phyloP scores from a whole-genome alignment of 2,329 filamentous ascomycete species.

The Neonectria hederae region DNA sequence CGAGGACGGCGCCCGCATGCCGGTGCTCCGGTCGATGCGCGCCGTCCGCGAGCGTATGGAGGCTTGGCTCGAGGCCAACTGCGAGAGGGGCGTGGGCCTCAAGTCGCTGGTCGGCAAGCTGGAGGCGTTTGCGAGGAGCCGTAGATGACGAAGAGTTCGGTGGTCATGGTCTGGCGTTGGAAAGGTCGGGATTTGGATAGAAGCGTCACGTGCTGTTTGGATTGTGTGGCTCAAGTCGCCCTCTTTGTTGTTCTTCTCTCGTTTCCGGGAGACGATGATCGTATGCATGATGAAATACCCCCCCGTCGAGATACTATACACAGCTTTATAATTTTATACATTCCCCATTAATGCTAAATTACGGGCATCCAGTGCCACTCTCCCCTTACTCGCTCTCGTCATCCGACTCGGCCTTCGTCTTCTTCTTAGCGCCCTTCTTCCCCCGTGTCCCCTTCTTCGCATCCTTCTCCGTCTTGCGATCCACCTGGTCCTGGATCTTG shows the following conservation, averaged over 20 bases:
- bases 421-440: slow-evolving; percentile 45
- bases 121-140: slow-evolving; percentile 58
- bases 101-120: slow-evolving; percentile 74
- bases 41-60: slow-evolving; percentile 82
- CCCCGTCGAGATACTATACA: background rate
- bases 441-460: slow-evolving; percentile 47
- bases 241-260: background rate
- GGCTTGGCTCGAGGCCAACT: slow-evolving; percentile 79
- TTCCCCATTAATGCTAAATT: background rate
- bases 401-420: slow-evolving; percentile 46
- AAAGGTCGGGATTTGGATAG: slow-evolving; percentile 1
- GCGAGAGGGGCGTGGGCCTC: slow-evolving; percentile 81
- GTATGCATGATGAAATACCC: slow-evolving; percentile 23
- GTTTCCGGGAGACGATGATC: slow-evolving; percentile 5
- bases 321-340: background rate
- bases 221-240: slow-evolving; percentile 4
- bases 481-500: slow-evolving; percentile 81
- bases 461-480: slow-evolving; percentile 74
- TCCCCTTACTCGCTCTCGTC: slow-evolving; percentile 46
- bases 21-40: slow-evolving; percentile 76
- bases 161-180: slow-evolving; percentile 30
- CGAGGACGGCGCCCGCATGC: slow-evolving; percentile 76
- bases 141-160: slow-evolving; percentile 38
- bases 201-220: slow-evolving; percentile 9
- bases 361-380: background rate